Evolutionary conservation across 352 stramenopile genomes (phyloP), one percentile per base, ranked within the genome.

Genomic region (Globisporangium cylindrosporum): DNA sequence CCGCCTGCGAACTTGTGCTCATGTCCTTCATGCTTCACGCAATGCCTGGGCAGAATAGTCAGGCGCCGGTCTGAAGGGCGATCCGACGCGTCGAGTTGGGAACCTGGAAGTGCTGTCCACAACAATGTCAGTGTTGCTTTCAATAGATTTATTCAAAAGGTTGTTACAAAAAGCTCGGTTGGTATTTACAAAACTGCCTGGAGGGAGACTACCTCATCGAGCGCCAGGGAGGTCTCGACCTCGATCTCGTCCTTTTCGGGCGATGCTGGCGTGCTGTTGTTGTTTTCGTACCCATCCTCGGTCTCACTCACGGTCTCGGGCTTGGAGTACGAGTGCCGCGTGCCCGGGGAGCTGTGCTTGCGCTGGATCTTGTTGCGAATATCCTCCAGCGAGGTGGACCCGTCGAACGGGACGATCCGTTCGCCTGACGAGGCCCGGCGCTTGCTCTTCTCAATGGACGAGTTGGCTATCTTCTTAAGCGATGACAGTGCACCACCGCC

Each of bases 351-450:
- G 27, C 55, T 65, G 63, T 92, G 81, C 66, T 89, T 91, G 10
- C 71, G 80, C 49, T 80, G 73, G 34, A 92, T 67, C 64, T 86
- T 77, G 4, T 70, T 75, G 38, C 81, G 82, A 64, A 90, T 89
- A 68, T 89, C 82, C 24, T 74, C 81, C 24, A 91, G 77, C 4
- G 82, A 87, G 9, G 75, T 69, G 36, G 64, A 27, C 8, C 54
- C 73, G 58, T 89, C 82, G 29, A 92, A 89, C 12, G 80, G 75
- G 36, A 78, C 64, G n/a, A 80, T 59, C 2, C 65, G 65, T 56
- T 78, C 74, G 7, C 63, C 57, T 4, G 73, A 62, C 1, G 36
- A 51, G 32, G 68, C 51, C n/a, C 68, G 70, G 3, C 64, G 54
- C 55, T 74, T 68, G 25, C 22, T 74, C 65, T 81, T 86, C 32